These are phyloP conservation scores for Brassica carinata DNA, from an alignment of 345 rosid genomes.

Conservation along the genomic window DNA sequence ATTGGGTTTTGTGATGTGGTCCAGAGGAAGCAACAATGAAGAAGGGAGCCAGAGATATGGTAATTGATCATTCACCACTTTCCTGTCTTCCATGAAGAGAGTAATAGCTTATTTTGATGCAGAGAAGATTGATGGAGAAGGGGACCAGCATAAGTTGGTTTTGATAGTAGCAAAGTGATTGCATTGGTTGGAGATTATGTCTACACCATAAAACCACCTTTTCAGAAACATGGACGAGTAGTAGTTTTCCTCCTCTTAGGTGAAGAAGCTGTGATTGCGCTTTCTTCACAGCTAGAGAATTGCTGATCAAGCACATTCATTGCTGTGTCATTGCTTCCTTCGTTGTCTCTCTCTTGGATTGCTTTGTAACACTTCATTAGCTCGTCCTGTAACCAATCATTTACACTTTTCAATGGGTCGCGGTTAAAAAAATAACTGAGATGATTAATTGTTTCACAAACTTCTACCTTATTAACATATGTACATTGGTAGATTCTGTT, in stretches of 20 bases:
- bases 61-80: not conserved
- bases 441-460: not conserved
- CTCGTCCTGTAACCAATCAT: conserved; percentile 45
- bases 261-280: conserved; percentile 39
- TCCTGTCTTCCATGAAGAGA: conserved; percentile 13
- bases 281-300: conserved; percentile 46
- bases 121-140: conserved; percentile 26
- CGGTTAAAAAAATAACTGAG: not conserved
- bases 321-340: conserved; percentile 49
- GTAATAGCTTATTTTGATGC: conserved; percentile 25
- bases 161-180: conserved; percentile 4
- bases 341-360: conserved; percentile 47
- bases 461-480: conserved; percentile 61
- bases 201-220: conserved; percentile 31
- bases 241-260: conserved; percentile 44
- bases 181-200: conserved; percentile 16
- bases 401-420: not conserved
- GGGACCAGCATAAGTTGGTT: conserved; percentile 35
- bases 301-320: conserved; percentile 60
- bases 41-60: not conserved
- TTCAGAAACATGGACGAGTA: conserved; percentile 25
- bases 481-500: conserved; percentile 50
- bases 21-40: conserved; percentile 16
- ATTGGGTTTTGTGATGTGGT: conserved; percentile 29
- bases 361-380: conserved; percentile 51